Conservation (phyloP, 352 stramenopile genomes). For the Phytophthora vignae region DNA sequence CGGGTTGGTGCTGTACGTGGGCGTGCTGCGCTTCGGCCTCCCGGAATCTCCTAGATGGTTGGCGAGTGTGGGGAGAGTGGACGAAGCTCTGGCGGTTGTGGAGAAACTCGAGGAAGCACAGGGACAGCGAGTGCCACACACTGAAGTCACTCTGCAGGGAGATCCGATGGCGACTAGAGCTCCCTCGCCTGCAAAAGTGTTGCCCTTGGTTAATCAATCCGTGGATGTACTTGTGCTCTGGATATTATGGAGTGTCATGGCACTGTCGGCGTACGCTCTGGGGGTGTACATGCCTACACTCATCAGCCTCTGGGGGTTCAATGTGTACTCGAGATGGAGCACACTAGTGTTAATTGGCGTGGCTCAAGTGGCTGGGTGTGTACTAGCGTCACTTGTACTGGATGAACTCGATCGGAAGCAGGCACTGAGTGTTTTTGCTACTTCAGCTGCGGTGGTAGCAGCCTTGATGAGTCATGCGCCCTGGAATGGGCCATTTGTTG, state of each 20-base stretch:
- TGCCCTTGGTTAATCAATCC: neutral
- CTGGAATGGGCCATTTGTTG: constrained; percentile 19
- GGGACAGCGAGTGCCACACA: neutral
- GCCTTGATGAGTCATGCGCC: constrained; percentile 19
- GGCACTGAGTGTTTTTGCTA: constrained; percentile 14
- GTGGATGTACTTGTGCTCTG: constrained; percentile 33
- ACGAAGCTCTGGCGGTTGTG: constrained; percentile 28
- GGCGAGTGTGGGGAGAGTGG: constrained; percentile 23
- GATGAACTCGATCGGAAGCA: constrained; percentile 15
- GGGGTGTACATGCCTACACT: constrained; percentile 36
- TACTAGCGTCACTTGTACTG: constrained; percentile 20
- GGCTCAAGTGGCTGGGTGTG: constrained; percentile 25
- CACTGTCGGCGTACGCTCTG: constrained; percentile 39
- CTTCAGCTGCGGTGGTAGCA: neutral
- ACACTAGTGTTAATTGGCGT: constrained; percentile 19
- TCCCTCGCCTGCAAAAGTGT: neutral
- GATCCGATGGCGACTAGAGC: neutral
- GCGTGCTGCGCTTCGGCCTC: constrained; percentile 23
- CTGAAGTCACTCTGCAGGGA: neutral
- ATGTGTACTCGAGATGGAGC: constrained; percentile 27
- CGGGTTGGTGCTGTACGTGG: constrained; percentile 25
- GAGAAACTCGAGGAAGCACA: constrained; percentile 34
- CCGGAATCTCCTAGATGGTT: constrained; percentile 50
- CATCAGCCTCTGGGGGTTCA: constrained; percentile 39
- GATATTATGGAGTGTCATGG: constrained; percentile 36